Percentiles rank a stretch among this genome's conserved stretches.
These are phyloP conservation scores for Falciphora oryzae DNA, from an alignment of 2,329 filamentous ascomycete genomes.

Conservation along the genomic window DNA sequence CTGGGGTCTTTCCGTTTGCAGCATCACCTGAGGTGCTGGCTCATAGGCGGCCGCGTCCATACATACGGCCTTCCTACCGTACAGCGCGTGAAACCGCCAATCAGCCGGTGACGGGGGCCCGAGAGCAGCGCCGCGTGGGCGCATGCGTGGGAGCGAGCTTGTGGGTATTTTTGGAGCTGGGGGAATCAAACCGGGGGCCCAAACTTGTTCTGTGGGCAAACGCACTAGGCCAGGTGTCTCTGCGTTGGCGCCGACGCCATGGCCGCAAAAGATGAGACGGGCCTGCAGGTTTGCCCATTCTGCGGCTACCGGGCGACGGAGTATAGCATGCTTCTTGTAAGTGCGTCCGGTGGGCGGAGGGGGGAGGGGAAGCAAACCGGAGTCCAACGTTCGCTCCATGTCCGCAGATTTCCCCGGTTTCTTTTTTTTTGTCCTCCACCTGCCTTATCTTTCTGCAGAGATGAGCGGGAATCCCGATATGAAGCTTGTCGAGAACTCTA, in stretches of 20 bases:
- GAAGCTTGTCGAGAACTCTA: neutral
- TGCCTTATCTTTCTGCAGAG: neutral
- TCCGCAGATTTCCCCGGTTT: neutral
- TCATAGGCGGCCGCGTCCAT: neutral
- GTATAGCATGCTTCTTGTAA: constrained; percentile 32
- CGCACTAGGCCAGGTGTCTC: neutral
- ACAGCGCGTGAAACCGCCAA: neutral
- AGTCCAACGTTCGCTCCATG: neutral
- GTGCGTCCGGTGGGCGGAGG: constrained; percentile 10
- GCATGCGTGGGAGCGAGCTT: neutral
- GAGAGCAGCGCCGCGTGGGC: neutral
- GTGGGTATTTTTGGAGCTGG: neutral
- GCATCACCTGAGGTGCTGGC: neutral
- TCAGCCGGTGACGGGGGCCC: too few species aligned
- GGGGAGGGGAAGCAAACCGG: neutral
- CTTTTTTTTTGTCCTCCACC: neutral
- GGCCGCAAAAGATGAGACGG: constrained; percentile 9
- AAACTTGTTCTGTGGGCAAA: neutral
- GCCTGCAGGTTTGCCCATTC: constrained; percentile 29
- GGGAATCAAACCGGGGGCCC: neutral
- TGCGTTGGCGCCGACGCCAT: neutral
- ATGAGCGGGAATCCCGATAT: neutral
- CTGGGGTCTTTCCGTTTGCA: too few species aligned
- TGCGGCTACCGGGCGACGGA: constrained; percentile 31
- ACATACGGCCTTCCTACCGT: neutral